Conservation (phyloP, 2,329 filamentous ascomycete species). For the Cytospora chrysosperma region DNA sequence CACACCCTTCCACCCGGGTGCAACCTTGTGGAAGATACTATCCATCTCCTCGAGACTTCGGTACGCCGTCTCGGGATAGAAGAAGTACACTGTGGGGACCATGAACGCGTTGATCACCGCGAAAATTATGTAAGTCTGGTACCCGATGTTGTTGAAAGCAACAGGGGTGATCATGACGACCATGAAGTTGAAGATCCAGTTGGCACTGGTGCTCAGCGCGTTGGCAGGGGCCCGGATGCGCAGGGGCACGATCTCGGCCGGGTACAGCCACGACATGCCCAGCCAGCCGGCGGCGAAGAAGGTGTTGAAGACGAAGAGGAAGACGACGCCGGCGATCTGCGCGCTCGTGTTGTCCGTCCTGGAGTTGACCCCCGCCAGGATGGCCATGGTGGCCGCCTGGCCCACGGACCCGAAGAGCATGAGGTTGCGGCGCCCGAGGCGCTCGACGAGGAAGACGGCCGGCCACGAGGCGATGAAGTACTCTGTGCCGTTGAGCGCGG, state of each 20-base stretch:
- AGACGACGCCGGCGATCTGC: slow-evolving; percentile 36
- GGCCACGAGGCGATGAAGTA: slow-evolving; percentile 60
- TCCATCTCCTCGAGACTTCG: slow-evolving; percentile 68
- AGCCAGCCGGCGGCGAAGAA: slow-evolving; percentile 54
- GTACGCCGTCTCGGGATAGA: slow-evolving; percentile 65
- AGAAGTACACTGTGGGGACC: slow-evolving; percentile 57
- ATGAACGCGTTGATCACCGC: slow-evolving; percentile 64
- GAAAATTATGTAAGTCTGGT: slow-evolving; percentile 65
- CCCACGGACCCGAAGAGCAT: slow-evolving; percentile 69
- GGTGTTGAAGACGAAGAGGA: slow-evolving; percentile 53
- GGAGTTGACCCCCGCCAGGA: slow-evolving; percentile 49
- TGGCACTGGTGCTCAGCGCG: slow-evolving; percentile 52
- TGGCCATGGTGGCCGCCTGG: slow-evolving; percentile 65
- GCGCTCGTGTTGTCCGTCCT: slow-evolving; percentile 27
- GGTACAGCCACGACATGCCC: slow-evolving; percentile 58
- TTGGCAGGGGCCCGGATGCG: slow-evolving; percentile 56
- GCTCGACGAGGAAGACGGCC: slow-evolving; percentile 61
- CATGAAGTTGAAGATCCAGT: slow-evolving; percentile 65
- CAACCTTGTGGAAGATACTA: slow-evolving; percentile 58
- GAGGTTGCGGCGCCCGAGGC: slow-evolving; percentile 65
- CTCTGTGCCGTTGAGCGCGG: slow-evolving; percentile 49
- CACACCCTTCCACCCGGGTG: slow-evolving; percentile 39
- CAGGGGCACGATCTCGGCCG: slow-evolving; percentile 56
- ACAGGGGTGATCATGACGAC: slow-evolving; percentile 64
- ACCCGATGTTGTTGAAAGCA: slow-evolving; percentile 55